Evolutionary conservation across 495 filamentous ascomycete species (phyloP).

Genomic region (Lepraria neglecta): DNA sequence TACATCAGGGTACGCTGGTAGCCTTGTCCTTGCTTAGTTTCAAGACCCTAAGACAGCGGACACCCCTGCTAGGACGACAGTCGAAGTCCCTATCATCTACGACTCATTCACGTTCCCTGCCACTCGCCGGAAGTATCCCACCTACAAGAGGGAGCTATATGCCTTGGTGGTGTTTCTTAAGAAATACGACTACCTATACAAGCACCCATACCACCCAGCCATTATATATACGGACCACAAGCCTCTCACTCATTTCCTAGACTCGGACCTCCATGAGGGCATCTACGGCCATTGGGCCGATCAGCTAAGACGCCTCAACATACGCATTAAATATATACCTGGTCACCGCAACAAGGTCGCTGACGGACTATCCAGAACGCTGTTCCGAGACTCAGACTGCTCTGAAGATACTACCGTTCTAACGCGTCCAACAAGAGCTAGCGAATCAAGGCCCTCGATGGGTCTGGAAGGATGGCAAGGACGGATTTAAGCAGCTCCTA

Average conservation of each 20-base stretch:
- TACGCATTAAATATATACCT: not conserved
- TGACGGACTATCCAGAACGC: not conserved
- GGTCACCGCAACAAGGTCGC: not conserved
- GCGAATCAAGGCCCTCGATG: not conserved
- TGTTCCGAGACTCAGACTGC: not conserved
- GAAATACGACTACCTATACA: slow-evolving; percentile 20
- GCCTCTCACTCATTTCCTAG: not conserved
- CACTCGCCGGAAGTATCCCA: slow-evolving; percentile 7
- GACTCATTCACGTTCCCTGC: slow-evolving; percentile 1
- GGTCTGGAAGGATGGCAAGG: not conserved
- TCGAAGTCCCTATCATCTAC: slow-evolving; percentile 10
- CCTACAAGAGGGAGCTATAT: slow-evolving; percentile 11
- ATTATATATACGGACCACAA: slow-evolving; percentile 13
- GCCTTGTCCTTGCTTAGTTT: slow-evolving; percentile 1
- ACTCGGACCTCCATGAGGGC: not conserved
- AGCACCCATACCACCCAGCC: not conserved
- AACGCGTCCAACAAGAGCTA: not conserved
- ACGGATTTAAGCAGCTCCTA: not conserved
- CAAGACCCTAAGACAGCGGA: not conserved
- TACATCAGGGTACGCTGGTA: not conserved
- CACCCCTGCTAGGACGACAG: too few relatives aligned
- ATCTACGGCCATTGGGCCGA: not conserved
- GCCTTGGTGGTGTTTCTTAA: not conserved
- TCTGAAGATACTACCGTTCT: not conserved
- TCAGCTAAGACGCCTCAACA: not conserved